Base-by-base conservation (phyloP, 2,329 filamentous ascomycete species). In the Tolypocladium guangdongense region DNA sequence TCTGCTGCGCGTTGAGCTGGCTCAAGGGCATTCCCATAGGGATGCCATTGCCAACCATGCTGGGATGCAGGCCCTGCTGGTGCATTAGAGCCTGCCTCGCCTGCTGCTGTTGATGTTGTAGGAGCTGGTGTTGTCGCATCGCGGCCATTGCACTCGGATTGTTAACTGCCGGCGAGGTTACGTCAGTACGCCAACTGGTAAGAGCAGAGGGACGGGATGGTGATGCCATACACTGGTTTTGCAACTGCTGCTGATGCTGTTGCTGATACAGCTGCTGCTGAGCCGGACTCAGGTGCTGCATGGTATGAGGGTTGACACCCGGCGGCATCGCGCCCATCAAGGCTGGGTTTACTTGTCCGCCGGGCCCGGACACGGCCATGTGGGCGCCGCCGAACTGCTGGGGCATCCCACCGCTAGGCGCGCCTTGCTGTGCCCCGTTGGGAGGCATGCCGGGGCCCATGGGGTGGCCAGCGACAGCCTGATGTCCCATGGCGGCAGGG, bases 251-350 rank as follows among this genome's bases (percentile, higher is more conserved):
- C 51, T 62, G 60, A 50, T 78, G 74, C 47, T 76, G 74, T 53
- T 81, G 79, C 54, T 80, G 81, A 56, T 83, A 77, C 65, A 83
- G 71, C 59, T 82, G 80, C 55, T 73, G 72, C 62, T 78, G 76
- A 51, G 72, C 76, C 43, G 86, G 84, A 63, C 77, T 87, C 52
- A 90, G 67, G 65, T 91, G 87, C 64, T 86, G 84, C 62, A 90
- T 71, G 20, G 84, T 84, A 70, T 89, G 86, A 55, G 81, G 81
- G 52, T 75, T 78, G 58, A 76, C 77, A 56, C 85, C 82, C 33
- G 84, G 85, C 58, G 86, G 86, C 82, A 91, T 88, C 54, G 80
- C 84, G 58, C 74, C 80, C 86, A 91, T 89, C 77, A 90, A 81
- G 54, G 83, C 81, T 62, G 87, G 84, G 66, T 83, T 88, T 59